Conservation (phyloP, 2,329 filamentous ascomycete genomes). For the Xylariales sp. region DNA sequence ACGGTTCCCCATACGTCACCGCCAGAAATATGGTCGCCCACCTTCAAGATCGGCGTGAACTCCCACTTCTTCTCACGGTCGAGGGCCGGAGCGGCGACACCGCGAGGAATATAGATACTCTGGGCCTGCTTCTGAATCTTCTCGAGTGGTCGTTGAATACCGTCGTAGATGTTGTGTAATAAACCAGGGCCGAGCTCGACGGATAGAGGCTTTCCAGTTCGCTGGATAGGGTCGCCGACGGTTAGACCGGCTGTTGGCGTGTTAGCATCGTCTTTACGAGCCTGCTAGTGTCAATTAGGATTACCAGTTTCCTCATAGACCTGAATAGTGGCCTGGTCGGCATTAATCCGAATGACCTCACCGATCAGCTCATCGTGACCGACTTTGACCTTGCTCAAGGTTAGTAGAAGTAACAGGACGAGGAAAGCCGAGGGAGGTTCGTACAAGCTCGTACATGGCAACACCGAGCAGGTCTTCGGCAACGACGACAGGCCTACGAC, state of each 20-base stretch:
- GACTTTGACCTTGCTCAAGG: conserved; percentile 78
- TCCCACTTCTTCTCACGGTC: conserved; percentile 96
- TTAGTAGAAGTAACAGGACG: conserved; percentile 18
- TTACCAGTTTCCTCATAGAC: conserved; percentile 98
- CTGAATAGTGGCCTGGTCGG: conserved; percentile 95
- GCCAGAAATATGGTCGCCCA: conserved; percentile 95
- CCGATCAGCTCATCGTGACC: conserved; percentile 92
- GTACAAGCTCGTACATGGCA: conserved; percentile 98
- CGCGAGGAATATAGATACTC: conserved; percentile 97
- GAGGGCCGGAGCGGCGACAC: conserved; percentile 87
- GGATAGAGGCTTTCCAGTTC: conserved; percentile 95
- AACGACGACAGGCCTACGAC: conserved; percentile 84
- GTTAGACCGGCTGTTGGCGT: conserved; percentile 81
- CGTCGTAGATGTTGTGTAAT: conserved; percentile 99
- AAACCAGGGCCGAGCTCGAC: conserved; percentile 97
- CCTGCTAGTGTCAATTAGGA: conserved; percentile 41
- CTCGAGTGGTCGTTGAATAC: conserved; percentile 94
- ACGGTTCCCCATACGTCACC: conserved; percentile 96
- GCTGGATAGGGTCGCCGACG: conserved; percentile 90
- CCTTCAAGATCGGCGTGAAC: conserved; percentile 90
- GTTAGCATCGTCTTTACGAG: conserved; percentile 12
- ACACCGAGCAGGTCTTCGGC: conserved; percentile 99
- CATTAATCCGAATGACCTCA: conserved; percentile 97
- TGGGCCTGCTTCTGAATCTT: conserved; percentile 81
- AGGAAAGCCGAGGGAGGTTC: conserved; percentile 47